Evolutionary conservation across 331 rosid genomes (phyloP).

Genomic region (Malus hybrid): DNA sequence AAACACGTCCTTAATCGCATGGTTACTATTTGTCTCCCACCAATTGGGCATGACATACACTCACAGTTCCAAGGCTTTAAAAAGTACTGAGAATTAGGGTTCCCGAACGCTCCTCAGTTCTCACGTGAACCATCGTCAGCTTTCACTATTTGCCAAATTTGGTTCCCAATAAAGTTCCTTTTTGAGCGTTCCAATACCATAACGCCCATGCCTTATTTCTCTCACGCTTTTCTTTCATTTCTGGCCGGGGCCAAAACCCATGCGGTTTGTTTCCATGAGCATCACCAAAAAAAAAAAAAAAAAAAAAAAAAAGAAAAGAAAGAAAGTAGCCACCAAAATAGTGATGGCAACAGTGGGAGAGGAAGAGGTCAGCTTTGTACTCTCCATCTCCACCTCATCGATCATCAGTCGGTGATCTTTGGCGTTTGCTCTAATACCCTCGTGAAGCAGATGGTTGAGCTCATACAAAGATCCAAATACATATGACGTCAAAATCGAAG

Average conservation of each 20-base stretch:
- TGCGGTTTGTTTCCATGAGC: neutral
- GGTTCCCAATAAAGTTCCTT: no score
- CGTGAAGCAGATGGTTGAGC: no score
- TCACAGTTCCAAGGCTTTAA: neutral
- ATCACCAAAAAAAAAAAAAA: neutral
- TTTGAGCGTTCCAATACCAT: no score
- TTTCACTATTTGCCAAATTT: neutral
- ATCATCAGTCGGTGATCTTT: neutral
- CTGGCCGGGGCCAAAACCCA: neutral
- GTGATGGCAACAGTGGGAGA: neutral
- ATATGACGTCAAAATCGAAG: no score
- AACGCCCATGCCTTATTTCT: neutral
- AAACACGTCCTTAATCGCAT: neutral
- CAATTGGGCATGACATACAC: neutral
- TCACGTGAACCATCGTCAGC: neutral
- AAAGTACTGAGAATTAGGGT: neutral
- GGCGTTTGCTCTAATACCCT: no score
- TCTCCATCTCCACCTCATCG: neutral
- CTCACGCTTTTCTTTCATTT: neutral
- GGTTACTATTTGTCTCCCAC: neutral
- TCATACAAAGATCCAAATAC: no score
- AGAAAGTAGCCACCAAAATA: neutral
- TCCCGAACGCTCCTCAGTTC: neutral
- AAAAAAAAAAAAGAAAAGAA: no score
- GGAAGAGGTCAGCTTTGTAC: neutral